A percentile compares a stretch with the other conserved stretches of the same genome.
Evolutionary conservation across 2,329 filamentous ascomycete species (phyloP).

Genomic region (Pseudocercospora fijiensis): DNA sequence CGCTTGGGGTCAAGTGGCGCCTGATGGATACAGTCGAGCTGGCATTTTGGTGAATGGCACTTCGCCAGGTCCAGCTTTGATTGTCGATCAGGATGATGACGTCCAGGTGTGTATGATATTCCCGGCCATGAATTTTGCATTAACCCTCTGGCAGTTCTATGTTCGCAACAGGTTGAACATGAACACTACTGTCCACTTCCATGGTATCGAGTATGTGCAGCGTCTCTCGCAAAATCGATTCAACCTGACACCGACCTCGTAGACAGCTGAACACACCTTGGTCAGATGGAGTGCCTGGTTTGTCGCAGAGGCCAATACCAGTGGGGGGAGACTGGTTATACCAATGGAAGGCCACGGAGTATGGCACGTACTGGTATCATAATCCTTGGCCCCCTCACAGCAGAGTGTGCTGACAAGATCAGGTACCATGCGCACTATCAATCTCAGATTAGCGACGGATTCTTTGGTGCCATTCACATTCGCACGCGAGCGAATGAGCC

Average conservation of each 20-base stretch:
- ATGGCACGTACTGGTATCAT: slow-evolving; percentile 22
- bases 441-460: slow-evolving; percentile 19
- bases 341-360: slow-evolving; percentile 19
- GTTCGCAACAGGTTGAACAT: slow-evolving; percentile 17
- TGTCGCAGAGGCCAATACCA: slow-evolving; percentile 26
- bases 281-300: slow-evolving; percentile 27
- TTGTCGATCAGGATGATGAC: slow-evolving; percentile 21
- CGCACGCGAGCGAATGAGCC: slow-evolving; percentile 3
- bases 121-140: not conserved
- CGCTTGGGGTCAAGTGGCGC: slow-evolving; percentile 17
- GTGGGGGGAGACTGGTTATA: slow-evolving; percentile 20
- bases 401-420: not conserved
- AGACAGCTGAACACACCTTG: slow-evolving; percentile 24
- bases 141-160: slow-evolving; percentile 15
- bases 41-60: slow-evolving; percentile 23
- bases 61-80: slow-evolving; percentile 20
- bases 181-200: slow-evolving; percentile 26
- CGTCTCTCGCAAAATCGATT: not conserved
- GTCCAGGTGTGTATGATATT: slow-evolving; percentile 14
- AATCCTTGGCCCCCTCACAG: not conserved
- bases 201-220: slow-evolving; percentile 21
- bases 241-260: not conserved
- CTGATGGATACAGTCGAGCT: slow-evolving; percentile 17
- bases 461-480: slow-evolving; percentile 24
- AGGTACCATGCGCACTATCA: slow-evolving; percentile 24